These are phyloP conservation scores for Stromatinia cepivora DNA, from an alignment of 2,329 filamentous ascomycete genomes.

Conservation along the genomic window DNA sequence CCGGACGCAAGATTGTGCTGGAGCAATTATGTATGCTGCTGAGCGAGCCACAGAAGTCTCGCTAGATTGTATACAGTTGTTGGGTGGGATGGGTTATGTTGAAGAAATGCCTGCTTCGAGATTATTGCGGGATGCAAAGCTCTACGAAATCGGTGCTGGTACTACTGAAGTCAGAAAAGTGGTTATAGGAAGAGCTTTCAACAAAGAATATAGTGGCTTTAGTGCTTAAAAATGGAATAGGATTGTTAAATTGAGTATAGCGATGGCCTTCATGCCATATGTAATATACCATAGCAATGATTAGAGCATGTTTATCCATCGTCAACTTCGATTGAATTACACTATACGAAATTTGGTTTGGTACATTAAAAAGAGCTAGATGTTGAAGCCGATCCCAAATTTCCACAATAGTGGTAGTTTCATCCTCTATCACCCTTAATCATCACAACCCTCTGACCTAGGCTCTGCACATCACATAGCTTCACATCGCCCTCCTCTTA, in stretches of 20 bases:
- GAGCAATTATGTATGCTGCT: conserved; percentile 88
- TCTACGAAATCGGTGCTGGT: conserved; percentile 97
- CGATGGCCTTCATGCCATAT: not conserved
- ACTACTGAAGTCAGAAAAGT: conserved; percentile 92
- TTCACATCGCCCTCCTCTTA: conserved; percentile 18
- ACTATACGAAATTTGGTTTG: not conserved
- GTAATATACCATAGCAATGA: conserved; percentile 17
- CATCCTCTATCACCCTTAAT: not conserved
- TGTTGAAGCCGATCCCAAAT: conserved; percentile 6
- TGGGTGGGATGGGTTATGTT: conserved; percentile 94
- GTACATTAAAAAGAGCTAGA: not conserved
- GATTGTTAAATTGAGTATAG: not conserved
- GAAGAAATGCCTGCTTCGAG: conserved; percentile 92
- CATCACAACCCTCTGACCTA: not conserved
- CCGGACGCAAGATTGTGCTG: conserved; percentile 88
- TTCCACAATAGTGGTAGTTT: not conserved
- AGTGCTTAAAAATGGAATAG: not conserved
- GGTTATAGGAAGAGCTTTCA: conserved; percentile 69
- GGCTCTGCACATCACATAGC: not conserved
- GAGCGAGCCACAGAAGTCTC: conserved; percentile 86
- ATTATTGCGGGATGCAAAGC: conserved; percentile 70
- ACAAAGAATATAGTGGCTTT: conserved; percentile 39
- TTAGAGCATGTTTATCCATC: not conserved
- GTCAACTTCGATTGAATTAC: not conserved
- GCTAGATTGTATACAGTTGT: conserved; percentile 84